Evolutionary conservation across 345 rosid genomes (phyloP), one percentile per base, ranked within the genome.

Genomic region (Noccaea caerulescens): DNA sequence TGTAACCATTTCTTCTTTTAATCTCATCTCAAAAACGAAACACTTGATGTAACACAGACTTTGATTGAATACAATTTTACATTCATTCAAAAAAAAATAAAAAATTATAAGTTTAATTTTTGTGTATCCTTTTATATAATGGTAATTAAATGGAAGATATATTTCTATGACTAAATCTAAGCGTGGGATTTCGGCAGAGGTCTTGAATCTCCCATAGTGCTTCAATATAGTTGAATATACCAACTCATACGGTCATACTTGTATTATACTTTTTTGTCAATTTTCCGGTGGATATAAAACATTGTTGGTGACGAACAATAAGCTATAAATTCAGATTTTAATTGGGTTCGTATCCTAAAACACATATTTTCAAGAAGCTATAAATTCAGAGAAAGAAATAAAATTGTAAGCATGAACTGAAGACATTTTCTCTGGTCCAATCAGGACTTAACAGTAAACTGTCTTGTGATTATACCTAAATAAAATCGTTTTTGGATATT

Each of bases 161-260:
- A 32, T 58, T 18, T 49, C 56, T 72, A 38, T 8, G 54, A 58
- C 38, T 58, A 53, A 58, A 73, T 66, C 55, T 66, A 66, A 54
- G 62, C 55, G 72, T 66, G 54, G 58, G 66, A 58, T 38, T 47
- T 46, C 7, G 13, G 72, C 71, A 66, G 77, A 66, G 46, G 57
- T 68, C 64, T 10, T 68, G 73, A 60, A 68, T 61, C 78, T 68
- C 55, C 10, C 69, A 68, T 68, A 75, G 69, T 75, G 73, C 73
- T 61, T 63, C 51, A 27, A 27, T 27, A 68, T 58, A 52, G 52
- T 75, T 45, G 69, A 68, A 61, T 68, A 68, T 73, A 73, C 77
- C 66, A 66, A 73, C 71, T 47, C 52, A 47, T 66, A 66, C 51
- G 64, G 59, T 47, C 52, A 47, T 66, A 66, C 51, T 56, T 7